Base-by-base conservation (phyloP, 2,329 filamentous ascomycete genomes). In the Colletotrichum incanum region DNA sequence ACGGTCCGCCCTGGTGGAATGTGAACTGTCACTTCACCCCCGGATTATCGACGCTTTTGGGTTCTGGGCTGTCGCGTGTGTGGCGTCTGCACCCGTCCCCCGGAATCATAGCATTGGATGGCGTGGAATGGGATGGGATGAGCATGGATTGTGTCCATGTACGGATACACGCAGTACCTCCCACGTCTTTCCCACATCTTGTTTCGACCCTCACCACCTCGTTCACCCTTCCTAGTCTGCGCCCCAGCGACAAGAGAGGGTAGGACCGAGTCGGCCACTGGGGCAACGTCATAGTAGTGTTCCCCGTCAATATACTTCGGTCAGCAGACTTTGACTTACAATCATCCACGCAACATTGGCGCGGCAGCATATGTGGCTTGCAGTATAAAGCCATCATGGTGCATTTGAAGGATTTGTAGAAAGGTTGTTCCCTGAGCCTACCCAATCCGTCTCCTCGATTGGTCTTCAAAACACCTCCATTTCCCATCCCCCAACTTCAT, bases 301-400 rank as follows among this genome's bases (percentile, higher is more conserved):
- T 72, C 45, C 47, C 31, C 28, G 34, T 72, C 45, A 26, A 18
- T 58, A 20, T 52, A 26, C 16, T 34, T 28, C 2, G 31, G 65
- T 69, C 69, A 69, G 69, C 52, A 55, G 52, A 55, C 31, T n/a
- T 43, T 34, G 65, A 72, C 69, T 62, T 23, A 26, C 28, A 23
- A 28, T 59, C 26, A n/a, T 41, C 58, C 37, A 39, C 11, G 49
- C 6, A 26, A 8, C 34, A 34, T 18, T 43, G 50, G 59, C 52
- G 39, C 50, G 43, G 23, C n/a, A 26, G 59, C 43, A 31, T 54
- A 60, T 28, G 39, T 49, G 65, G 65, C 59, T n/a, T 69, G 65
- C 59, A 37, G 65, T 69, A 72, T 72, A 72, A 69, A 69, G 65
- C 9, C 65, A 69, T 55, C 59, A 59, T 43, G 58, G 65, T 72